Base-by-base conservation (phyloP, 495 filamentous ascomycete genomes). In the Aspergillus campestris region DNA sequence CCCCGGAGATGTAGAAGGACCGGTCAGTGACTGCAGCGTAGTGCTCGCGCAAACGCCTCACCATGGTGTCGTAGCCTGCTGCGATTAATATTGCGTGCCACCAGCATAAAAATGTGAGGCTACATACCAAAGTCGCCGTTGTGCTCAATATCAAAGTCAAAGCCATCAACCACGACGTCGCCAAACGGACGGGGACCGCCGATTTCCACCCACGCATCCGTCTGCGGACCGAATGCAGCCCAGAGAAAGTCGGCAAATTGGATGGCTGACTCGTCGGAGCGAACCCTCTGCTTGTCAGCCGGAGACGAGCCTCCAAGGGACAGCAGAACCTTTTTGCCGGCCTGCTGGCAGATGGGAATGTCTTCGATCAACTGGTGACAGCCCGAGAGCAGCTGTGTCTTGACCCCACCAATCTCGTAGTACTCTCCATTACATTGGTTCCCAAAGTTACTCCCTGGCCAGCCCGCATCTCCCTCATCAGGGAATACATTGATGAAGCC, bases 401-500 rank as follows among this genome's bases (percentile, higher is more conserved):
- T 49, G 44, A 43, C 38, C 47, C 29, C 53, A 51, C 42, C 63
- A 64, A 45, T 50, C 34, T 51, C 45, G 56, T 42, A 83, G 64
- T 65, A 70, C 63, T 47, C 67, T 55, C 59, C 60, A 49, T 74
- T 74, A 56, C 83, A 83, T 38, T 79, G 71, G 56, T 86, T 83
- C 8, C 78, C 82, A 58, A 83, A 84, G 60, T 84, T 82, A 31
- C 72, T 72, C 5, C 71, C 77, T 7, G 81, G 79, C 45, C 72
- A 78, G 15, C 73, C 75, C 36, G 61, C 65, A n/a, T 69, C 61
- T 7, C 53, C 61, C 40, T 78, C 70, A 11, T 72, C 63, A 0
- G 84, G 83, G 53, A 84, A 87, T 5, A 64, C 45, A 48, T 83
- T 74, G 31, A 87, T 65, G 57, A 87, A 89, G 0, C 67, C 81